These are phyloP conservation scores for Kalmanozyma brasiliensis DNA, from an alignment of 1,284 basidiomycete species.

Conservation along the genomic window DNA sequence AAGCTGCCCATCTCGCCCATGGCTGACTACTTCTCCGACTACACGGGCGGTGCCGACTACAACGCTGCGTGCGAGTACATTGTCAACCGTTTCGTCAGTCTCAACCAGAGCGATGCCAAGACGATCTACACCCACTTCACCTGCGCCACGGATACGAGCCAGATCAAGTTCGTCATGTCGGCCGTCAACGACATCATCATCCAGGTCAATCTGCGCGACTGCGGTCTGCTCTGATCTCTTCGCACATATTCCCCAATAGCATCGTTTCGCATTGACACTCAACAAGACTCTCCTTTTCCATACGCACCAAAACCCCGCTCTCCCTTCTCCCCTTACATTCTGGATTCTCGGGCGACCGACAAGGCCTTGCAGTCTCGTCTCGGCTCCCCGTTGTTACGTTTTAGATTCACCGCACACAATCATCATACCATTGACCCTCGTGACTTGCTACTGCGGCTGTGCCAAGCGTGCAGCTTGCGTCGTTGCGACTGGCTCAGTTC, in stretches of 20 bases:
- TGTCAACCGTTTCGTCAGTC: constrained; percentile 57
- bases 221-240: constrained; percentile 77
- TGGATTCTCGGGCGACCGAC: too few relatives aligned
- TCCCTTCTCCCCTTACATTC: too few relatives aligned
- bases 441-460: neutral
- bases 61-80: constrained; percentile 66
- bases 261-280: constrained; percentile 10
- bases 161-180: constrained; percentile 73
- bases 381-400: neutral
- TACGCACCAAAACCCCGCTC: too few relatives aligned
- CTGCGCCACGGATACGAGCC: constrained; percentile 87
- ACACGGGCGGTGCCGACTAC: constrained; percentile 62
- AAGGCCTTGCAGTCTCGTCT: too few relatives aligned
- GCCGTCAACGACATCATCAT: constrained; percentile 74
- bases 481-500: too few relatives aligned
- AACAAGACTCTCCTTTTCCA: too few relatives aligned
- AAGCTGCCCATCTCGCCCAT: constrained; percentile 89
- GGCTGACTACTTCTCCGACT: constrained; percentile 83
- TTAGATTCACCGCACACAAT: neutral
- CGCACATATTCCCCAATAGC: neutral
- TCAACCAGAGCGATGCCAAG: constrained; percentile 63
- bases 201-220: constrained; percentile 84
- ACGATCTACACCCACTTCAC: constrained; percentile 79
- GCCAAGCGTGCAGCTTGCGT: too few relatives aligned
- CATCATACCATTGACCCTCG: constrained; percentile 2